Base-by-base conservation (phyloP, 2,329 filamentous ascomycete genomes). In the Nemania sp. region DNA sequence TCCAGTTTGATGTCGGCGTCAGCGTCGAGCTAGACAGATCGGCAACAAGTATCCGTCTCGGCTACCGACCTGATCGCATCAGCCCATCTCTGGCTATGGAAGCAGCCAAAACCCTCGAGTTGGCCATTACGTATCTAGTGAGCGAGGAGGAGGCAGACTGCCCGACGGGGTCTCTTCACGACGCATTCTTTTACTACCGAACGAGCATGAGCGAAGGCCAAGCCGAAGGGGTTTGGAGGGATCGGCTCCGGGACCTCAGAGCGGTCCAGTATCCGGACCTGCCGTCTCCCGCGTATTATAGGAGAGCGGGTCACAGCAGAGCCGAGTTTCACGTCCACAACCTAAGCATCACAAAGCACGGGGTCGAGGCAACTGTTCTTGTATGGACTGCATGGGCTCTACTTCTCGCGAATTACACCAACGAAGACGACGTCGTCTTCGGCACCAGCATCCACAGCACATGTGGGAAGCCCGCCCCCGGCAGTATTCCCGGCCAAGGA, bases 371-470 rank as follows among this genome's bases (percentile, higher is more conserved):
- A 22, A 30, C 24, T 20, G 24, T 43, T 43, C 40, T 43, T 30
- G 40, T 30, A 31, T 43, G 37, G 37, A 41, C 37, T 41, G 37
- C 40, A 31, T 43, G 40, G 40, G 40, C 40, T 43, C 40, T 43
- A 14, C 40, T 43, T 43, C 40, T 30, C 24, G 40, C 40, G 40
- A 30, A 30, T 30, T 43, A 43, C 24, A 30, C 24, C 24, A 30
- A 43, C 24, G 40, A 30, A 30, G 24, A 30, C n/a, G 24, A 43
- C 22, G 24, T 43, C 15, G 40, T 43, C 24, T 43, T 43, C 40
- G 40, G 40, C 15, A 30, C 40, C 24, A 30, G 40, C 24, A 30
- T 30, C 14, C 23, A 30, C 15, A 30, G 24, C 40, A 43, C 40
- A 30, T 41, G 37, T 41, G 37, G 37, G 37, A 43, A 43, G 15